These are phyloP conservation scores for Collariella sp. DNA, from an alignment of 495 filamentous ascomycete species.

Conservation along the genomic window DNA sequence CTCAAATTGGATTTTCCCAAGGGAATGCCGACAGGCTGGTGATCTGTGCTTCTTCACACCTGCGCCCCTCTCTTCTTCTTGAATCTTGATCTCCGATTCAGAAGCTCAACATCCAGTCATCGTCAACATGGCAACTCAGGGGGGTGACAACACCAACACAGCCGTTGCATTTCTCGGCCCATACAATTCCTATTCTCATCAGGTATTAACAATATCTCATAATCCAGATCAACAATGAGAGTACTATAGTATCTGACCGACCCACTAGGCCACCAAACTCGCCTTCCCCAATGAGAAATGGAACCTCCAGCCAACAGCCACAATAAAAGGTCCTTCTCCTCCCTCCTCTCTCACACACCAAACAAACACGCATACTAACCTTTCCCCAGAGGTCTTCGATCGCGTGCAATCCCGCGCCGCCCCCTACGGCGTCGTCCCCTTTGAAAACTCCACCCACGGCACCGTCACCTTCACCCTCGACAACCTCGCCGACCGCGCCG, in stretches of 20 bases:
- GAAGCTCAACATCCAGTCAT: background rate
- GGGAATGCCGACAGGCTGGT: too few relatives aligned
- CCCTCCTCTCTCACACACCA: background rate
- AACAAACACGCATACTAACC: background rate
- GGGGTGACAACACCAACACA: background rate
- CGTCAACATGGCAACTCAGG: slow-evolving; percentile 1
- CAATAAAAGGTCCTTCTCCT: slow-evolving; percentile 49
- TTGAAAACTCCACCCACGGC: slow-evolving; percentile 94
- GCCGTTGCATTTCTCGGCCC: slow-evolving; percentile 79
- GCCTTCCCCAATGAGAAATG: slow-evolving; percentile 47
- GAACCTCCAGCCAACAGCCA: slow-evolving; percentile 49
- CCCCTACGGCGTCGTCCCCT: slow-evolving; percentile 76
- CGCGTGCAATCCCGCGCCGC: slow-evolving; percentile 57
- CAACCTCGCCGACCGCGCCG: slow-evolving; percentile 64
- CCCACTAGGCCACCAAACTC: slow-evolving; percentile 54
- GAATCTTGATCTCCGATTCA: background rate
- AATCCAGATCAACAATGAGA: background rate
- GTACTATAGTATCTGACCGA: background rate
- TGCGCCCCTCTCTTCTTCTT: background rate
- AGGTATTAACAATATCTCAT: slow-evolving; percentile 53
- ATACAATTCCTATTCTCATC: slow-evolving; percentile 78
- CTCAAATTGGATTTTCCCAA: too few relatives aligned
- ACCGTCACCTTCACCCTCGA: slow-evolving; percentile 83
- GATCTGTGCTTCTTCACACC: too few relatives aligned
- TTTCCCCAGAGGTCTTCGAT: slow-evolving; percentile 60